Evolutionary conservation across 2,329 filamentous ascomycete genomes (phyloP).

Genomic region (Ceratocystis variospora): DNA sequence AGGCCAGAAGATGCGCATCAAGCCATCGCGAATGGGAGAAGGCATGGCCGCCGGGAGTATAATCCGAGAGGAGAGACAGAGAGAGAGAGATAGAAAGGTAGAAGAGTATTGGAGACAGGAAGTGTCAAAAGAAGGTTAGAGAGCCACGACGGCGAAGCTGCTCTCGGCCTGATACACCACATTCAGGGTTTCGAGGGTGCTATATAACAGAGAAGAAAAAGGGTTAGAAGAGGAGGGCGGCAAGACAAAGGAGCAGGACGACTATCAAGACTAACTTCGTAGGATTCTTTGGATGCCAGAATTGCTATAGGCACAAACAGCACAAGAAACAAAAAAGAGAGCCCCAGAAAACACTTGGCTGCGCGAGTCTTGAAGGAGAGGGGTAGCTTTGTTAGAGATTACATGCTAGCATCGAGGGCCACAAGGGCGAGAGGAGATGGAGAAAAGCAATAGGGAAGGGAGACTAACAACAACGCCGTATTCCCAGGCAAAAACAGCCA

Average conservation of each 20-base stretch:
- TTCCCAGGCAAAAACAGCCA: conserved; percentile 94
- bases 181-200: conserved; percentile 68
- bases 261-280: conserved; percentile 46
- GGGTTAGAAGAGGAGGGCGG: neutral
- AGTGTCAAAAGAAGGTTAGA: conserved; percentile 45
- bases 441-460: conserved; percentile 1
- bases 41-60: conserved; percentile 28
- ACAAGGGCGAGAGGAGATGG: neutral
- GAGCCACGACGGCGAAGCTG: conserved; percentile 88
- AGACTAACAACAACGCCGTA: conserved; percentile 82
- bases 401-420: neutral
- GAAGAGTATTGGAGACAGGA: too few species aligned
- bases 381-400: conserved; percentile 9
- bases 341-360: conserved; percentile 29
- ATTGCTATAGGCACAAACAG: conserved; percentile 73
- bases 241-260: neutral
- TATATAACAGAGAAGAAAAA: conserved; percentile 27
- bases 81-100: too few species aligned
- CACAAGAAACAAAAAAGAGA: conserved; percentile 73
- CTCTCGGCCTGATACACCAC: conserved; percentile 85
- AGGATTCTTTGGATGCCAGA: conserved; percentile 66
- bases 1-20: conserved; percentile 99
- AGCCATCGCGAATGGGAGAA: conserved; percentile 65
- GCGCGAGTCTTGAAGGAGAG: conserved; percentile 15
- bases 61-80: conserved; percentile 20